These are phyloP conservation scores for Xylaria sp. DNA, from an alignment of 2,329 filamentous ascomycete species.

Conservation along the genomic window DNA sequence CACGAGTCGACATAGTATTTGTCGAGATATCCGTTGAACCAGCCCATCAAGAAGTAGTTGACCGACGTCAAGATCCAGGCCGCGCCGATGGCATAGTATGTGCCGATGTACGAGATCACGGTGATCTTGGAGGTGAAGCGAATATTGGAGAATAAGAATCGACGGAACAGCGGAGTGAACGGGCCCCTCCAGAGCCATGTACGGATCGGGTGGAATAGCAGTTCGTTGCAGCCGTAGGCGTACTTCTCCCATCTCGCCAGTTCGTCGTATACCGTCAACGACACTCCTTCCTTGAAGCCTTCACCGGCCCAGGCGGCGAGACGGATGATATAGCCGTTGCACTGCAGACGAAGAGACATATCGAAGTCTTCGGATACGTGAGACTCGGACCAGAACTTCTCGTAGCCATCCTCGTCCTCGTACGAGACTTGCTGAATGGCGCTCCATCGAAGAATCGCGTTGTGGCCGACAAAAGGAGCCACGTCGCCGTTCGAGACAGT, in stretches of 20 bases:
- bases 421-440: slow-evolving; percentile 55
- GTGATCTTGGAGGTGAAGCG: slow-evolving; percentile 63
- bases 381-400: slow-evolving; percentile 69
- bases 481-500: slow-evolving; percentile 66
- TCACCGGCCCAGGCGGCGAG: slow-evolving; percentile 63
- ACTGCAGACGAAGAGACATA: slow-evolving; percentile 66
- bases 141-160: slow-evolving; percentile 57
- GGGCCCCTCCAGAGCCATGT: slow-evolving; percentile 58
- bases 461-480: slow-evolving; percentile 72
- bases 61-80: slow-evolving; percentile 60
- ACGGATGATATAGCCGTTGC: slow-evolving; percentile 61
- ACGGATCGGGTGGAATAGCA: slow-evolving; percentile 62
- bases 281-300: slow-evolving; percentile 70
- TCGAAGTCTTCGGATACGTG: slow-evolving; percentile 77
- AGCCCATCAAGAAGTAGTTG: slow-evolving; percentile 69
- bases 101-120: slow-evolving; percentile 53
- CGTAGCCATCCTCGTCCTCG: slow-evolving; percentile 52
- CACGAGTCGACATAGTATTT: slow-evolving; percentile 65
- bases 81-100: slow-evolving; percentile 66
- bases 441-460: slow-evolving; percentile 67
- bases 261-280: slow-evolving; percentile 67
- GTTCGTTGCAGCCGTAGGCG: slow-evolving; percentile 65
- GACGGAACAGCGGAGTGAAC: slow-evolving; percentile 59
- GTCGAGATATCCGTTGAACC: slow-evolving; percentile 62
- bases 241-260: slow-evolving; percentile 69